These are phyloP conservation scores for Xylariaceae sp. DNA, from an alignment of 2,329 filamentous ascomycete species.

Conservation along the genomic window DNA sequence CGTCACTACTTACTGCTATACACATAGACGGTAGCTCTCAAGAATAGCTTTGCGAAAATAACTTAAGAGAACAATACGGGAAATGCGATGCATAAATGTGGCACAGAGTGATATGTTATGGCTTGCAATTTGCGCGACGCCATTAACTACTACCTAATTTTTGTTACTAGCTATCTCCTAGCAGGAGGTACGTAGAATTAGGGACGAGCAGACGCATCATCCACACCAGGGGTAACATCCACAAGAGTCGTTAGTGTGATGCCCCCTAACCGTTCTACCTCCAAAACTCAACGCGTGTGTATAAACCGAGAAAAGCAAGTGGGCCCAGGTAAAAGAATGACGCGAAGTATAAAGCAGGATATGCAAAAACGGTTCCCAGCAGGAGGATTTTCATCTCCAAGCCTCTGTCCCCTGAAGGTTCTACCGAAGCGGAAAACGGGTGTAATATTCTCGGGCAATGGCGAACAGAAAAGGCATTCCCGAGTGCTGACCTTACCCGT, in stretches of 20 bases:
- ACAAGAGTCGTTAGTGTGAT: slow-evolving; percentile 42
- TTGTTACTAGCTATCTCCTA: slow-evolving; percentile 22
- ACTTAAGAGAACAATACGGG: neutral
- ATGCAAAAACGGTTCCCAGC: slow-evolving; percentile 30
- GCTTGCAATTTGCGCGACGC: slow-evolving; percentile 32
- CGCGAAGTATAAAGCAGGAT: slow-evolving; percentile 38
- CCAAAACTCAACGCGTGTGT: slow-evolving; percentile 35
- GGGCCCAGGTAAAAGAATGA: slow-evolving; percentile 34
- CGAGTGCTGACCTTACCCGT: slow-evolving; percentile 21
- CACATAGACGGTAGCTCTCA: neutral
- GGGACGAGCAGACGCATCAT: slow-evolving; percentile 22
- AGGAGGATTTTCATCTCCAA: slow-evolving; percentile 30
- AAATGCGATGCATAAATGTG: neutral
- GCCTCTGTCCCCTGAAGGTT: slow-evolving; percentile 30
- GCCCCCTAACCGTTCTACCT: slow-evolving; percentile 30
- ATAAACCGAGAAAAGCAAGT: slow-evolving; percentile 34
- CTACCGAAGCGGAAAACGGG: slow-evolving; percentile 19
- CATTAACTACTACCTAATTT: slow-evolving; percentile 39
- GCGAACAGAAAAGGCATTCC: slow-evolving; percentile 29
- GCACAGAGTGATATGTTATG: neutral
- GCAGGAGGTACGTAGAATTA: slow-evolving; percentile 25
- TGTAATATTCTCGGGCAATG: too few relatives aligned
- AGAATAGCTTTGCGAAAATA: neutral
- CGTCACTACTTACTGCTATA: neutral
- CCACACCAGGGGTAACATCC: slow-evolving; percentile 29